These are phyloP conservation scores for Lenzites betulinus DNA, from an alignment of 768 basidiomycete genomes.

Conservation along the genomic window DNA sequence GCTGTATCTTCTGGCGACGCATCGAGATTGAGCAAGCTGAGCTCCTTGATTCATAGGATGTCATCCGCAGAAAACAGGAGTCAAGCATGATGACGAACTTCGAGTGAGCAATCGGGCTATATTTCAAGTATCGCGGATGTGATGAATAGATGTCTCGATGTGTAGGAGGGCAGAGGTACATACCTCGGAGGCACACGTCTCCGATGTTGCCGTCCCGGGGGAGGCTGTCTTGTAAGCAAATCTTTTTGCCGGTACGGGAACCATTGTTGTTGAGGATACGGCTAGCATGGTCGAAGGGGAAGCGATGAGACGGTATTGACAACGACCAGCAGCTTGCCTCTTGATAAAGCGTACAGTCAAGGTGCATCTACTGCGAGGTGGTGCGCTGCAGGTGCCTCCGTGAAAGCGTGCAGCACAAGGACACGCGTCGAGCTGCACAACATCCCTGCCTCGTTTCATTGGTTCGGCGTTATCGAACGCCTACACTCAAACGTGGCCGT, in stretches of 20 bases:
- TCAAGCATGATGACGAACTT: neutral
- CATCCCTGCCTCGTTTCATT: too few relatives aligned
- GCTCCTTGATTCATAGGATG: neutral
- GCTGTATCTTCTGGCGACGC: neutral
- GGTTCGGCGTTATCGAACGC: too few relatives aligned
- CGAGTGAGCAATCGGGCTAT: too few relatives aligned
- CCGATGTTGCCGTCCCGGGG: neutral
- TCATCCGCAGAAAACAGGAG: neutral
- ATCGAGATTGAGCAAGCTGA: neutral
- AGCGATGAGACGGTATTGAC: too few relatives aligned
- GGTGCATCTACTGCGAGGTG: neutral
- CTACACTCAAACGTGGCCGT: neutral
- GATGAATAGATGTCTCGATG: neutral
- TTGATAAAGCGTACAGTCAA: too few relatives aligned
- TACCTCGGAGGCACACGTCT: neutral
- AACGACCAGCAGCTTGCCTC: too few relatives aligned
- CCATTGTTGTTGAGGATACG: too few relatives aligned
- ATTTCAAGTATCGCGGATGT: too few relatives aligned
- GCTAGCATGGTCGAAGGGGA: too few relatives aligned
- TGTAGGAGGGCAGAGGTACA: neutral
- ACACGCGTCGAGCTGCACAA: too few relatives aligned
- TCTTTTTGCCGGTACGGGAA: too few relatives aligned
- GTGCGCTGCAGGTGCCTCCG: neutral
- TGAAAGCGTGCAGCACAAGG: neutral
- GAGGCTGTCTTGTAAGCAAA: too few relatives aligned